Conservation (phyloP, 2,329 filamentous ascomycete species). For the Clarireedia homoeocarpa region DNA sequence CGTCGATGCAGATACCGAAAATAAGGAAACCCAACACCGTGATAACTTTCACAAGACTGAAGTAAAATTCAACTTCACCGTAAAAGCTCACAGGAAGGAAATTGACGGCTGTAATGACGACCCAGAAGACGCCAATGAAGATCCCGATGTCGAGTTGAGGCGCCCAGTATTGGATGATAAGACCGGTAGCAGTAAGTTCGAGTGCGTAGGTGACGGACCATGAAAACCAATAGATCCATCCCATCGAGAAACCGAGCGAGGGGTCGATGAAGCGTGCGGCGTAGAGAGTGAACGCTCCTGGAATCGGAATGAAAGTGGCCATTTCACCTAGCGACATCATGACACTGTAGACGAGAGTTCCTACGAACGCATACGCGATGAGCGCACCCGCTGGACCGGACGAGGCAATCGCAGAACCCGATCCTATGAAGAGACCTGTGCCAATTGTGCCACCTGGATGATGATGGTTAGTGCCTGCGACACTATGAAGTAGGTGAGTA, state of each 20-base stretch:
- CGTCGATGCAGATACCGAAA: constrained; percentile 67
- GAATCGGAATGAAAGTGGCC: constrained; percentile 68
- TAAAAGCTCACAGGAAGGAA: constrained; percentile 65
- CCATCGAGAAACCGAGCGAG: constrained; percentile 67
- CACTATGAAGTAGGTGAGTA: constrained; percentile 14
- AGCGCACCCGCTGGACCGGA: constrained; percentile 60
- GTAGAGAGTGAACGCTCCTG: constrained; percentile 70
- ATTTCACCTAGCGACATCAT: constrained; percentile 67
- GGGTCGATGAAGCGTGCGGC: constrained; percentile 68
- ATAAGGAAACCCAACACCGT: constrained; percentile 70
- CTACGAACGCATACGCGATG: constrained; percentile 62
- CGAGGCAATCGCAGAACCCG: constrained; percentile 52
- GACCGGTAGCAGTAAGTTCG: constrained; percentile 62
- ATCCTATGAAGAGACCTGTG: constrained; percentile 65
- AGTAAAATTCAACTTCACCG: constrained; percentile 73
- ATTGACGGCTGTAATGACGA: constrained; percentile 60
- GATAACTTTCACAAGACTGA: constrained; percentile 68
- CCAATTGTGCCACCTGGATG: constrained; percentile 54
- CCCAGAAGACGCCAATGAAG: constrained; percentile 68
- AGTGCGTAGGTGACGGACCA: constrained; percentile 68
- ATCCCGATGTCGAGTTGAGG: constrained; percentile 55
- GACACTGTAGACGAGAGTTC: constrained; percentile 65
- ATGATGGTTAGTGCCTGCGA: background rate
- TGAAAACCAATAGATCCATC: constrained; percentile 78
- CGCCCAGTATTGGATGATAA: constrained; percentile 73